A percentile compares a stretch with the other conserved stretches of the same genome.
These are phyloP conservation scores for Biancaea sappan DNA, from an alignment of 306 rosid species.

Conservation along the genomic window DNA sequence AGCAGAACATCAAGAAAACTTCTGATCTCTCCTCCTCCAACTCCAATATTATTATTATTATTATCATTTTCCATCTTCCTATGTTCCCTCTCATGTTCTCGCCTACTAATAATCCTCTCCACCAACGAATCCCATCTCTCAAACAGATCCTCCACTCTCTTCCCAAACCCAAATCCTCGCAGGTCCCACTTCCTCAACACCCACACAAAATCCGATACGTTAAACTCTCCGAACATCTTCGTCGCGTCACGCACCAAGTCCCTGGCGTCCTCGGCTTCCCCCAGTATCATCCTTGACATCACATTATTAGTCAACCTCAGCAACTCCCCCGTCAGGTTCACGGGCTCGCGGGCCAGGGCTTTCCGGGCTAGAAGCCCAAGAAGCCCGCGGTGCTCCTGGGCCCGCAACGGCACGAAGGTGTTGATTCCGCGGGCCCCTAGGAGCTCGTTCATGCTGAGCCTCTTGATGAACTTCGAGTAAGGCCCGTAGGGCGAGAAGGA, in stretches of 20 bases:
- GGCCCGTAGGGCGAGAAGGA: slow-evolving; percentile 40
- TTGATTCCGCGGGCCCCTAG: slow-evolving; percentile 6
- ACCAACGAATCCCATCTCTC: slow-evolving; percentile 24
- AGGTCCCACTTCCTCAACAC: slow-evolving; percentile 25
- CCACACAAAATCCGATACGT: slow-evolving; percentile 13
- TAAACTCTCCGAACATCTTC: slow-evolving; percentile 30
- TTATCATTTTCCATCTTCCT: background rate
- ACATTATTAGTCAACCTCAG: slow-evolving; percentile 21
- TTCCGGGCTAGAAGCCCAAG: background rate
- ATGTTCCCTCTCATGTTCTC: slow-evolving; percentile 1
- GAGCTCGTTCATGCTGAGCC: slow-evolving; percentile 32
- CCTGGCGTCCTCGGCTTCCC: slow-evolving; percentile 24
- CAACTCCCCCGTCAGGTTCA: slow-evolving; percentile 28
- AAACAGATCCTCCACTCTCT: slow-evolving; percentile 28
- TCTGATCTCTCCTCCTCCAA: background rate
- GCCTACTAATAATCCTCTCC: slow-evolving; percentile 32
- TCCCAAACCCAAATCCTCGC: slow-evolving; percentile 30
- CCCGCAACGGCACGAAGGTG: background rate
- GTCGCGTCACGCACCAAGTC: slow-evolving; percentile 19
- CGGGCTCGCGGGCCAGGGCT: slow-evolving; percentile 1
- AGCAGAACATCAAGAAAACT: background rate
- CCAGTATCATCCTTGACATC: slow-evolving; percentile 32
- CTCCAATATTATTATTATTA: too few relatives aligned
- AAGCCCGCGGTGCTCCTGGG: slow-evolving; percentile 11
- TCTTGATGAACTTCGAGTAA: slow-evolving; percentile 36